A percentile compares a stretch with the other conserved stretches of the same genome.
Evolutionary conservation across 768 basidiomycete genomes (phyloP).

Genomic region (Leccinum sublutescens): DNA sequence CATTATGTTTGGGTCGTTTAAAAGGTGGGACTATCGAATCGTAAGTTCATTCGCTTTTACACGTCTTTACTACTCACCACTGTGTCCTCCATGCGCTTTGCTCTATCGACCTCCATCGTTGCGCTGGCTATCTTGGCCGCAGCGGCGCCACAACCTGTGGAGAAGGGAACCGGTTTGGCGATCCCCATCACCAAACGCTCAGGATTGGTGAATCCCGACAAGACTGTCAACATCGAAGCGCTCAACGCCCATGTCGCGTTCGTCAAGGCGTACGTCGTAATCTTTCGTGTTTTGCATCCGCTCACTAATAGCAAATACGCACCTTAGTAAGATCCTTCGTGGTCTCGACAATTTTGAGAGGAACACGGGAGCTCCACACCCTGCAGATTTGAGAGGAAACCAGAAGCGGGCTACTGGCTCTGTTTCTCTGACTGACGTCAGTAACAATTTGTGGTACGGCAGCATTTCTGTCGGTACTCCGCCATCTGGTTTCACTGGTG

Average conservation of each 20-base stretch:
- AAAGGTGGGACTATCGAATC: background rate
- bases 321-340: conserved; percentile 2
- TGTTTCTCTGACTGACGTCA: background rate
- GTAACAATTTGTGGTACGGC: conserved; percentile 8
- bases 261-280: conserved; percentile 8
- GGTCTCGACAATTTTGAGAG: conserved; percentile 1
- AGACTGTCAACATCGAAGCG: conserved; percentile 3
- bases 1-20: background rate
- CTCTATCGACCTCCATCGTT: background rate
- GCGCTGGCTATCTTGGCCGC: conserved; percentile 7
- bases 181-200: conserved; percentile 15
- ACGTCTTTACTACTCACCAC: background rate
- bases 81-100: background rate
- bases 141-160: conserved; percentile 2
- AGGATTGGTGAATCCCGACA: conserved; percentile 5
- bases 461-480: conserved; percentile 8
- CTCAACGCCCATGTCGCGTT: conserved; percentile 4
- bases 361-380: conserved; percentile 3
- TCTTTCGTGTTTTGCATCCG: background rate
- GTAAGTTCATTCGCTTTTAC: background rate
- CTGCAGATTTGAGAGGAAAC: background rate
- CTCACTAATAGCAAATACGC: background rate
- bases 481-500: background rate
- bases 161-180: background rate
- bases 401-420: background rate